phyloP scores from a whole-genome alignment of 169 alveolate species.

The Eimeria acervulina region DNA sequence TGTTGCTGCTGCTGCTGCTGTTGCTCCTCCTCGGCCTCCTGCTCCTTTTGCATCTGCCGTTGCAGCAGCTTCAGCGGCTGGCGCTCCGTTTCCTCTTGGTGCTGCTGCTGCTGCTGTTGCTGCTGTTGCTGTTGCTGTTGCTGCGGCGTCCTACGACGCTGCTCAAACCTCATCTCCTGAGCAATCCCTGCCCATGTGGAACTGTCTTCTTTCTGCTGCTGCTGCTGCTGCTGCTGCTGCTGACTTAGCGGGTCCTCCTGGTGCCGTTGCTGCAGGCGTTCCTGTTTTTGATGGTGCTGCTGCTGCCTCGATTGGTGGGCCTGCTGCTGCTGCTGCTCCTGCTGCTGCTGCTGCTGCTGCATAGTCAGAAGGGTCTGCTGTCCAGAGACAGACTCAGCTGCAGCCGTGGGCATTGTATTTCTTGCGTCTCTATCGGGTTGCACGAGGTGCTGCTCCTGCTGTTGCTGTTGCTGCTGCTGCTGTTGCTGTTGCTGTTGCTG shows the following conservation, averaged over 20 bases:
- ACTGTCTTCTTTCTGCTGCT: not conserved
- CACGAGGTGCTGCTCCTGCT: constrained; percentile 19
- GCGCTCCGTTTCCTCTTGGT: not conserved
- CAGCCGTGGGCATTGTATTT: not conserved
- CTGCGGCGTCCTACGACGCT: constrained; percentile 39
- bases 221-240: not conserved
- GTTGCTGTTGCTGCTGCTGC: no score
- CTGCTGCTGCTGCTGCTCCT: constrained; percentile 7
- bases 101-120: not conserved
- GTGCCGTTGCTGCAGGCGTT: not conserved
- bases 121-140: not conserved
- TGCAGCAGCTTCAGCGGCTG: constrained; percentile 19
- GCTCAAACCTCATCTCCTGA: constrained; percentile 4
- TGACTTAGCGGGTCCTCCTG: not conserved
- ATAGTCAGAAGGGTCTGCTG: not conserved
- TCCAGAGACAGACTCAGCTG: not conserved
- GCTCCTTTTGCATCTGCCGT: constrained; percentile 30
- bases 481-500: no score
- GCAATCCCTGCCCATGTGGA: not conserved
- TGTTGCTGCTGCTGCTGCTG: constrained; percentile 43
- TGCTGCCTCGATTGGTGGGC: not conserved
- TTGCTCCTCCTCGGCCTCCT: constrained; percentile 16
- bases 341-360: constrained; percentile 34
- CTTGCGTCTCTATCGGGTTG: not conserved
- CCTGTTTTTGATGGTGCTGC: not conserved